Percentiles rank a stretch among this genome's conserved stretches.
phyloP scores from a whole-genome alignment of 345 rosid species.

The Carallia pectinifolia region DNA sequence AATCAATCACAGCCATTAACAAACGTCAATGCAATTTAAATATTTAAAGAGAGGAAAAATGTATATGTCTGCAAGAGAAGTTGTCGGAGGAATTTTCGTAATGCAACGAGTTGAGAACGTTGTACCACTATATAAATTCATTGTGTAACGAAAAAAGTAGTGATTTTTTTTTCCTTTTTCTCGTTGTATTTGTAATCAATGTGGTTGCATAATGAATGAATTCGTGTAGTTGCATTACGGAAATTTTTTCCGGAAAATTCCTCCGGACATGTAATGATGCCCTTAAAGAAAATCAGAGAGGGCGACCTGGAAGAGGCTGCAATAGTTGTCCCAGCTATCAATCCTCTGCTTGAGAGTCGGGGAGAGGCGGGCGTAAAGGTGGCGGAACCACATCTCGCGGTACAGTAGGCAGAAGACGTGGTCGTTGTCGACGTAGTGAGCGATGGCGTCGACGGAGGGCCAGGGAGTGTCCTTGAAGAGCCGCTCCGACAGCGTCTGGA shows the following conservation, averaged over 20 bases:
- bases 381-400: slow-evolving; percentile 99
- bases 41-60: neutral
- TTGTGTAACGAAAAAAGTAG: too few relatives aligned
- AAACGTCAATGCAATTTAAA: neutral
- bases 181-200: too few relatives aligned
- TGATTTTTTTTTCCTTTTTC: too few relatives aligned
- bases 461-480: slow-evolving; percentile 93
- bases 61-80: too few relatives aligned
- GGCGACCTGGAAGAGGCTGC: slow-evolving; percentile 73
- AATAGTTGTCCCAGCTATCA: slow-evolving; percentile 95
- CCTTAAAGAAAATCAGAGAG: too few relatives aligned
- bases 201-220: too few relatives aligned
- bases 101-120: too few relatives aligned
- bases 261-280: too few relatives aligned
- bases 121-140: too few relatives aligned
- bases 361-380: slow-evolving; percentile 81
- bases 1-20: neutral
- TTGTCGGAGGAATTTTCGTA: too few relatives aligned
- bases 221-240: too few relatives aligned
- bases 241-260: too few relatives aligned
- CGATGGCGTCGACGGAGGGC: slow-evolving; percentile 93
- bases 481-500: slow-evolving; percentile 83
- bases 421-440: slow-evolving; percentile 82
- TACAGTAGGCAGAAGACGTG: slow-evolving; percentile 91
- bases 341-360: slow-evolving; percentile 93